Evolutionary conservation across 176 grass and related monocot genomes (phyloP), one percentile per base, ranked within the genome.

Genomic region (Raddia guianensis): DNA sequence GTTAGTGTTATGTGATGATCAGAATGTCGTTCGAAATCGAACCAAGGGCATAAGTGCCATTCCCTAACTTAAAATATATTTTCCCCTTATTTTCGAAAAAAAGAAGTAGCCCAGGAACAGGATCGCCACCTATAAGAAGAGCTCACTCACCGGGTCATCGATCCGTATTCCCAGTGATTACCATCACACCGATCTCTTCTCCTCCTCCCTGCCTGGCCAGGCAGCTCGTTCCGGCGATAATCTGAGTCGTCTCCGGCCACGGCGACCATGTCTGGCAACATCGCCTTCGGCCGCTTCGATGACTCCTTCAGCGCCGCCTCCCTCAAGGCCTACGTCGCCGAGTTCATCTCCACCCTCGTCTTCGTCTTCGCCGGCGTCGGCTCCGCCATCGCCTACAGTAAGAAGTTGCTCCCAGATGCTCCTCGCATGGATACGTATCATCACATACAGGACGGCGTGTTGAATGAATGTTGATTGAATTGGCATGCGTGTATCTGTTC

Each of bases 301-400:
- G 92, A 91, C 64, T 89, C 92, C 12, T 94, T 89, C 78, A 87
- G 84, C 49, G 42, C 61, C 47, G 85, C 76, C 77, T 91, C 92
- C 15, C 49, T 89, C 72, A 94, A 85, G 86, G 75, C 92, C 15
- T 94, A 91, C 56, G 58, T 89, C 18, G 89, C 92, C 13, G 89
- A 94, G 89, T 94, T 94, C 66, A 91, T 94, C 83, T 94, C 92
- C 49, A 91, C 92, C 51, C 86, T 91, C 10, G 10, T 94, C 85
- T 94, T 94, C 42, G 84, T 91, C 70, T 94, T 94, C 53, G 92
- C 92, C 68, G 89, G 92, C 62, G 92, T 91, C 7, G 89, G 92
- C 68, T 94, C 89, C 16, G 92, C 77, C 92, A 94, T 94, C 53
- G 89, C 92, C 49, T 94, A 94, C 76, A 83, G 89, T 94, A 21